A percentile compares a stretch with the other conserved stretches of the same genome.
These are phyloP conservation scores for Pichia sp. DNA, from an alignment of 1,139 yeast species.

Conservation along the genomic window DNA sequence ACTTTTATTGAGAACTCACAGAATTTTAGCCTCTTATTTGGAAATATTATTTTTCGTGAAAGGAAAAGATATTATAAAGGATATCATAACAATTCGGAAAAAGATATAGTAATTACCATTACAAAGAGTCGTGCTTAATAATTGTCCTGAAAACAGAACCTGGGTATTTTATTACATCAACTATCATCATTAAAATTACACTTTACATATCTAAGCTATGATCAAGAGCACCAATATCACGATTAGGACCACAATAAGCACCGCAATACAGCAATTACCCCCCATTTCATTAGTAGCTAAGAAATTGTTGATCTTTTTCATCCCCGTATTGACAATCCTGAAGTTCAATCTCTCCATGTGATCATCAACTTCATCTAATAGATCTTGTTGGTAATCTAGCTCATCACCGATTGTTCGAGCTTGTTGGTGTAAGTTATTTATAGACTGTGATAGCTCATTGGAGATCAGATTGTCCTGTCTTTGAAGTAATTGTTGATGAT, in stretches of 20 bases:
- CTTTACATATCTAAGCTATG: conserved; percentile 31
- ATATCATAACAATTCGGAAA: too few relatives aligned
- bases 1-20: too few relatives aligned
- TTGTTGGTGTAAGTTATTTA: conserved; percentile 76
- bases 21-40: too few relatives aligned
- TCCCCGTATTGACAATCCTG: conserved; percentile 57
- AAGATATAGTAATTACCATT: too few relatives aligned
- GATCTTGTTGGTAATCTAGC: conserved; percentile 73
- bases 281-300: conserved; percentile 76
- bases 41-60: too few relatives aligned
- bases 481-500: conserved; percentile 68
- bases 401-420: conserved; percentile 86
- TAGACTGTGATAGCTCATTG: conserved; percentile 66
- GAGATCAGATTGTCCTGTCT: conserved; percentile 85
- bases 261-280: conserved; percentile 82
- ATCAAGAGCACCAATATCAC: conserved; percentile 65
- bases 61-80: too few relatives aligned
- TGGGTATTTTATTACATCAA: too few relatives aligned
- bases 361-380: conserved; percentile 76
- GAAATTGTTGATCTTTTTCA: conserved; percentile 62
- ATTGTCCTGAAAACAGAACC: too few relatives aligned
- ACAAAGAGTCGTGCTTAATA: too few relatives aligned
- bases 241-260: conserved; percentile 66
- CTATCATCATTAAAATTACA: too few relatives aligned
- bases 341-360: conserved; percentile 71